Evolutionary conservation across 2,329 filamentous ascomycete genomes (phyloP), one percentile per base, ranked within the genome.

Genomic region (Colletotrichum sp.): DNA sequence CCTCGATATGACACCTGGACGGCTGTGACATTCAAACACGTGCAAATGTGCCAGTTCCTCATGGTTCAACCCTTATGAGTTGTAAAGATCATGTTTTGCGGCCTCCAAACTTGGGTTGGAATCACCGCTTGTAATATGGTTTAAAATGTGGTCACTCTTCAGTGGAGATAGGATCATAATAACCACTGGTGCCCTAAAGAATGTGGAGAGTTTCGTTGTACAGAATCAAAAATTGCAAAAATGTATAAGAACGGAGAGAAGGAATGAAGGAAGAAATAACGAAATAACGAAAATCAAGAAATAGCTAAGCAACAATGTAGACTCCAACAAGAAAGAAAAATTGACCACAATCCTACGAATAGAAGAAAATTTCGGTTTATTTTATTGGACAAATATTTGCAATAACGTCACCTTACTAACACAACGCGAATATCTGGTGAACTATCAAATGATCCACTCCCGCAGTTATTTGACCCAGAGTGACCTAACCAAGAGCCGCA

Each of bases 241-340:
- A 32, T 32, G 30, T 32, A 32, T 32, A 32, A 0, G 30, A 1
- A 32, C 11, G 30, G 0, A 32, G 30, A 32, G 0, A 0, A 32
- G 11, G 9, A 32, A 0, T 5, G 0, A 12, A 32, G 30, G 30
- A 32, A 32, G 9, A 32, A 32, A 0, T 2, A 12, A 32, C 0
- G 30, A 32, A 32, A 0, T 32, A 0, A 32, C 1, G 30, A 32
- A 30, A 30, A 5, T 32, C 3, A 5, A 5, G 30, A 32, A 32
- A 32, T 12, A 32, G 30, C 11, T 16, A 36, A 8, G 0, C 34
- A 7, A 16, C 34, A 15, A 4, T 0, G 34, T 36, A 0, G 8
- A 39, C 36, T 8, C 15, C 15, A 39, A 39, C 15, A 39, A 16
- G 36, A 8, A 39, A 44, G 16, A 44, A 44, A 12, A 27, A 27